These are phyloP conservation scores for Colletotrichum sp. DNA, from an alignment of 2,329 filamentous ascomycete species.

Conservation along the genomic window DNA sequence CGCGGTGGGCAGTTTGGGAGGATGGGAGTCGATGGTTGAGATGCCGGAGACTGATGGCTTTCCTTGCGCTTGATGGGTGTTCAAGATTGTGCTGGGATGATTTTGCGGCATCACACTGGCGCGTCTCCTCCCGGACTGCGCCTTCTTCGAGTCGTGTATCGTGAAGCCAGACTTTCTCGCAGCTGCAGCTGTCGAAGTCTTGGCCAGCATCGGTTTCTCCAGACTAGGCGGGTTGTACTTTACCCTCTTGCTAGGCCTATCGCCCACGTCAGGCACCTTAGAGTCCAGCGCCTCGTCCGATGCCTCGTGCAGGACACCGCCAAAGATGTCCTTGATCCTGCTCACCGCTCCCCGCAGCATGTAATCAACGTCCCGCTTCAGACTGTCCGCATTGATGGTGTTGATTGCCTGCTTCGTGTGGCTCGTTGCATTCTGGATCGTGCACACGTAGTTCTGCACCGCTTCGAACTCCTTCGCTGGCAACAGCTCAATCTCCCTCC, in stretches of 20 bases:
- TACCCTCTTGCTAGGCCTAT: neutral
- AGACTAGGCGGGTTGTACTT: neutral
- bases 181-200: neutral
- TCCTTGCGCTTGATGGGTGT: neutral
- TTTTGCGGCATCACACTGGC: neutral
- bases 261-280: neutral
- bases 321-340: neutral
- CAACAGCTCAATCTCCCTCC: slow-evolving; percentile 7
- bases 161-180: neutral
- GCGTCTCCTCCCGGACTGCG: neutral
- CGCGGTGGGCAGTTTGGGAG: neutral
- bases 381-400: neutral
- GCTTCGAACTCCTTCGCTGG: neutral
- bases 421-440: neutral
- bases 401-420: neutral
- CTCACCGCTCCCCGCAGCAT: neutral
- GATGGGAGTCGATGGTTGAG: neutral
- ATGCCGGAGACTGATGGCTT: neutral
- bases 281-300: neutral
- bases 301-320: neutral
- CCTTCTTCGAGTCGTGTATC: neutral
- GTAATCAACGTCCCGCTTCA: neutral
- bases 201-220: neutral
- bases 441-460: neutral
- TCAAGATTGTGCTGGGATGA: neutral